Conservation (phyloP, 306 rosid species). For the Lablab purpureus region DNA sequence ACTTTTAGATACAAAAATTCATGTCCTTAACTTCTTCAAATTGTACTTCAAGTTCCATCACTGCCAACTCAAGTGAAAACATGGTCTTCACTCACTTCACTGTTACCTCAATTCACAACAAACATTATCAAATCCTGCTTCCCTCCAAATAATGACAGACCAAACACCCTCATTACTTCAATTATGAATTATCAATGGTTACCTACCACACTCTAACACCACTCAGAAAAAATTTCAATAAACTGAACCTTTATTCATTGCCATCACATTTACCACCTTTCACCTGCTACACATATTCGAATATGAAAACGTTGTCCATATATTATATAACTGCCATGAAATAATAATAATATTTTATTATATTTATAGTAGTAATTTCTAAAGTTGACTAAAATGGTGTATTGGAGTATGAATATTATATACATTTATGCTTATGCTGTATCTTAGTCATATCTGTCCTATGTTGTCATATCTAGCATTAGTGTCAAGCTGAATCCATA, state of each 20-base stretch:
- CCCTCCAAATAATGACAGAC: constrained; percentile 3
- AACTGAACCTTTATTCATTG: background rate
- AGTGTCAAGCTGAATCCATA: background rate
- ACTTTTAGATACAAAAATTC: constrained; percentile 10
- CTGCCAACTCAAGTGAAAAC: background rate
- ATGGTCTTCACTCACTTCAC: constrained; percentile 5
- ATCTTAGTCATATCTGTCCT: background rate
- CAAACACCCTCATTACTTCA: background rate
- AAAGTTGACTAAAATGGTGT: background rate
- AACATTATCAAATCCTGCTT: background rate
- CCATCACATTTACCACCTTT: background rate
- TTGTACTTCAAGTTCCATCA: constrained; percentile 35
- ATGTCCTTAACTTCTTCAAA: constrained; percentile 2
- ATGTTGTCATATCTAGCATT: background rate
- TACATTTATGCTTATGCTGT: background rate
- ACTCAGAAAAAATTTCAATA: background rate
- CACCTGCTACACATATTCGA: background rate
- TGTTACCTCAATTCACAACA: background rate
- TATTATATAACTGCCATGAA: background rate
- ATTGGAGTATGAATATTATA: background rate
- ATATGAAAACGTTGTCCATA: background rate
- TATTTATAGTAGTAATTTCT: background rate
- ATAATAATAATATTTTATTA: too few species aligned
- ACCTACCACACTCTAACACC: background rate
- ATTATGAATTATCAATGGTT: background rate